Evolutionary conservation across 345 rosid genomes (phyloP).

Genomic region (Cochlearia excelsa): DNA sequence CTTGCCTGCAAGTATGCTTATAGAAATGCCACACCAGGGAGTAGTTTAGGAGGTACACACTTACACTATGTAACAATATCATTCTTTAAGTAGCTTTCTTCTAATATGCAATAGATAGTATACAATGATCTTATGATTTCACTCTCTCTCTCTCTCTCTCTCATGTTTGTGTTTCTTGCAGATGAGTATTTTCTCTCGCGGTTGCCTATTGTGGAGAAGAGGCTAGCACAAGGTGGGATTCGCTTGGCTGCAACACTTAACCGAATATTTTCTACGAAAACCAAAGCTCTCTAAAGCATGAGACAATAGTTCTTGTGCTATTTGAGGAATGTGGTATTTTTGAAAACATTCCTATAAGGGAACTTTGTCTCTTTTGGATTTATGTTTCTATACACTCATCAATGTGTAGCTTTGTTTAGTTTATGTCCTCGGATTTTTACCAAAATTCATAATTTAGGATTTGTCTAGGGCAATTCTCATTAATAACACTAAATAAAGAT

Average conservation of each 20-base stretch:
- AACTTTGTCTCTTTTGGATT: not conserved
- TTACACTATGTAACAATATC: not conserved
- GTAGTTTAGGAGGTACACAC: constrained; percentile 61
- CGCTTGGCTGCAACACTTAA: constrained; percentile 80
- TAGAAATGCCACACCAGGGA: constrained; percentile 82
- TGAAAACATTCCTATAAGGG: not conserved
- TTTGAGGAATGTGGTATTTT: no score
- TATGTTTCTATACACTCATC: no score
- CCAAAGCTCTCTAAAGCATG: constrained; percentile 37
- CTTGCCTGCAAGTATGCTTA: constrained; percentile 88
- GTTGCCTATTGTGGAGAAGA: constrained; percentile 70
- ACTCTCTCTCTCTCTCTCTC: not conserved
- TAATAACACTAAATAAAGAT: no score
- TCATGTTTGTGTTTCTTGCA: constrained; percentile 19
- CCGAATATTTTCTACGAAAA: constrained; percentile 54
- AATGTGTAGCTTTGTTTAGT: no score
- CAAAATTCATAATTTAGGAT: no score
- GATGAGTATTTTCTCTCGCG: constrained; percentile 82
- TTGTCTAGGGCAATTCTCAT: no score
- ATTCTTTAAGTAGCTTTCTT: constrained; percentile 1
- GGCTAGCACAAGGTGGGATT: constrained; percentile 85
- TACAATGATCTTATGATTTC: constrained; percentile 1
- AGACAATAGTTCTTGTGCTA: not conserved
- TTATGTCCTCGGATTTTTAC: no score
- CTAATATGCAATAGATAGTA: not conserved